A percentile compares a stretch with the other conserved stretches of the same genome.
These are phyloP conservation scores for Pseudoscleropodium purum DNA, from an alignment of 225 moss, liverwort and hornwort genomes.

Conservation along the genomic window DNA sequence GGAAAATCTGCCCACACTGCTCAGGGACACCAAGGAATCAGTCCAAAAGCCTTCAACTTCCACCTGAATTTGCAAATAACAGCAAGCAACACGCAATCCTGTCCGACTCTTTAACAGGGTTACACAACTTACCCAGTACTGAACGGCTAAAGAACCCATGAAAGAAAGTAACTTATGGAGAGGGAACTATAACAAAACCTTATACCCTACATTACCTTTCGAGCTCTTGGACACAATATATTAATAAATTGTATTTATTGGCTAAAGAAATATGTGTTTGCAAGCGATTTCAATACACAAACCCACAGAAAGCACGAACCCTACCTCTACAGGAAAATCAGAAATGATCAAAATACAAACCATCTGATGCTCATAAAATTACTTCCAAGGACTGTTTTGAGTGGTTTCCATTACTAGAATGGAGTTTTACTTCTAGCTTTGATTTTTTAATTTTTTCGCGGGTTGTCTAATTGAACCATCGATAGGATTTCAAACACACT, in stretches of 20 bases:
- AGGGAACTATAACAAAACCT: neutral
- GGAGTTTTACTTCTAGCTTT: neutral
- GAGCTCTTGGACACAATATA: neutral
- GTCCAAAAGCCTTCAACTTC: neutral
- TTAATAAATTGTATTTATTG: neutral
- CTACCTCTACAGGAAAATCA: neutral
- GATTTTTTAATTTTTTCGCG: neutral
- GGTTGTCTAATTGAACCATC: too few species aligned
- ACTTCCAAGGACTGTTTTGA: neutral
- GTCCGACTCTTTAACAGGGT: neutral
- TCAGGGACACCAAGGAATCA: neutral
- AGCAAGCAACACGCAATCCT: neutral
- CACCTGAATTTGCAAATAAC: neutral
- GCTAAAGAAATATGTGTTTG: neutral
- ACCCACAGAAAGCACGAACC: neutral
- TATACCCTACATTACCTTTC: neutral
- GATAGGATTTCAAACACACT: neutral
- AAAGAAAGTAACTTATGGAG: neutral
- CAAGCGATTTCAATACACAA: neutral
- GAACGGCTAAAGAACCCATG: neutral
- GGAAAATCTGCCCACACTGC: constrained; percentile 96
- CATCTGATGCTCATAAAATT: neutral
- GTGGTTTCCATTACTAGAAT: neutral
- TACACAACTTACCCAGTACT: neutral
- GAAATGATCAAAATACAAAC: neutral